Percentiles rank a stretch among this genome's conserved stretches.
phyloP scores from a whole-genome alignment of 257 asterid species.

The Salvia splendens region DNA sequence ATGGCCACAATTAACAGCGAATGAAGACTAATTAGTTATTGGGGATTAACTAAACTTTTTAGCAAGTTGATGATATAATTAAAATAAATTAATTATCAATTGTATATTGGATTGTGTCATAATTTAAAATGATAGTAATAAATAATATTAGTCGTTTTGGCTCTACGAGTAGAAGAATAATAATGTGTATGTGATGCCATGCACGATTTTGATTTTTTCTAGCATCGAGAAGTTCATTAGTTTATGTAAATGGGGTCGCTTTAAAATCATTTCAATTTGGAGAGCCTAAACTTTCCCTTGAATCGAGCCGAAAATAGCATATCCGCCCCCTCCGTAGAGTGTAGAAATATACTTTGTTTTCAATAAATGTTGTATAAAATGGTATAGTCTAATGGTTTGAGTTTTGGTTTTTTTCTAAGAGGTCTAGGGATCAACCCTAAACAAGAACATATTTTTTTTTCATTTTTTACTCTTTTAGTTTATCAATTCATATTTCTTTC shows the following conservation, averaged over 20 bases:
- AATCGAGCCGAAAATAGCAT: no score
- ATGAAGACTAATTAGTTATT: neutral
- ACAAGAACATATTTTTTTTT: no score
- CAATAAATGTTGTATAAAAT: no score
- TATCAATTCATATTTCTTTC: no score
- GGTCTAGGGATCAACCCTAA: no score
- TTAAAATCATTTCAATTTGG: neutral
- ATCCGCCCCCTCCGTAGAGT: no score
- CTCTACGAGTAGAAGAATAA: conserved; percentile 22
- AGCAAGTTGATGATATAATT: conserved; percentile 28
- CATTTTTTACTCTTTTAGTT: no score
- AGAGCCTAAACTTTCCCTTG: no score
- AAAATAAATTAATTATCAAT: neutral
- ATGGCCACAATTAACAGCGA: conserved; percentile 22
- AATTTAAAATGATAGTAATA: neutral
- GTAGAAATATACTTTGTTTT: no score
- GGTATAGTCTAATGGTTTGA: no score
- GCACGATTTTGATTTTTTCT: neutral
- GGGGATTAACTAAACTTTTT: neutral
- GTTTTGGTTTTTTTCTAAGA: no score
- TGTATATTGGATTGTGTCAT: conserved; percentile 22
- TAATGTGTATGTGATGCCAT: conserved; percentile 19
- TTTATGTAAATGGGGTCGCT: conserved; percentile 5
- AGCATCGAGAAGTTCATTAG: conserved; percentile 14
- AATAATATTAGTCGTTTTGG: conserved; percentile 7